phyloP scores from a whole-genome alignment of 805 yeast species.

The Teunomyces aglyptinius region DNA sequence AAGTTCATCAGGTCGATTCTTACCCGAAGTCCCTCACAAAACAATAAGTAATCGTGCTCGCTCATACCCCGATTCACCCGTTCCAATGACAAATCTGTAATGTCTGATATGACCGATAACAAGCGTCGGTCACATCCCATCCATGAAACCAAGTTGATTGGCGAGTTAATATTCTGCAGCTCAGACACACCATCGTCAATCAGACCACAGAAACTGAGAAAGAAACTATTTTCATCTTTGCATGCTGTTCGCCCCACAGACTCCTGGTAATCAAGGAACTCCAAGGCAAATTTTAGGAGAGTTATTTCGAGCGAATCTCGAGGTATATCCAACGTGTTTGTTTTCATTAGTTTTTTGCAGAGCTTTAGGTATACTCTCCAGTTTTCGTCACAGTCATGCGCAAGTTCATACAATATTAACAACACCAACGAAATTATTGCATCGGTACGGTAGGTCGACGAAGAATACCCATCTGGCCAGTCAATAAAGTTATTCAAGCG shows the following conservation, averaged over 20 bases:
- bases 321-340: slow-evolving; percentile 17
- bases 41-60: slow-evolving; percentile 12
- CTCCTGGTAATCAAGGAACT: slow-evolving; percentile 25
- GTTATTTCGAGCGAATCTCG: slow-evolving; percentile 17
- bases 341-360: slow-evolving; percentile 18
- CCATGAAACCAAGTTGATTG: slow-evolving; percentile 23
- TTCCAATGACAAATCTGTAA: slow-evolving; percentile 33
- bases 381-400: slow-evolving; percentile 22
- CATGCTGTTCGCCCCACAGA: slow-evolving; percentile 30
- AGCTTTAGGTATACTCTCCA: slow-evolving; percentile 20
- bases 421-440: slow-evolving; percentile 20
- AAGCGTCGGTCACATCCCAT: slow-evolving; percentile 30
- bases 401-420: slow-evolving; percentile 24
- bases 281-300: slow-evolving; percentile 21
- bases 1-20: slow-evolving; percentile 14
- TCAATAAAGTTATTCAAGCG: slow-evolving; percentile 1
- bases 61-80: slow-evolving; percentile 14
- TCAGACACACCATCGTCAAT: not conserved
- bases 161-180: not conserved
- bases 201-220: slow-evolving; percentile 15
- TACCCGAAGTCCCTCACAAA: slow-evolving; percentile 15
- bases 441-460: slow-evolving; percentile 11
- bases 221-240: slow-evolving; percentile 22
- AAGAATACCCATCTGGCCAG: slow-evolving; percentile 4
- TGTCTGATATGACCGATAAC: slow-evolving; percentile 25